Percentiles rank a stretch among this genome's conserved stretches.
These are phyloP conservation scores for Gossypium stocksii DNA, from an alignment of 345 rosid genomes.

Conservation along the genomic window DNA sequence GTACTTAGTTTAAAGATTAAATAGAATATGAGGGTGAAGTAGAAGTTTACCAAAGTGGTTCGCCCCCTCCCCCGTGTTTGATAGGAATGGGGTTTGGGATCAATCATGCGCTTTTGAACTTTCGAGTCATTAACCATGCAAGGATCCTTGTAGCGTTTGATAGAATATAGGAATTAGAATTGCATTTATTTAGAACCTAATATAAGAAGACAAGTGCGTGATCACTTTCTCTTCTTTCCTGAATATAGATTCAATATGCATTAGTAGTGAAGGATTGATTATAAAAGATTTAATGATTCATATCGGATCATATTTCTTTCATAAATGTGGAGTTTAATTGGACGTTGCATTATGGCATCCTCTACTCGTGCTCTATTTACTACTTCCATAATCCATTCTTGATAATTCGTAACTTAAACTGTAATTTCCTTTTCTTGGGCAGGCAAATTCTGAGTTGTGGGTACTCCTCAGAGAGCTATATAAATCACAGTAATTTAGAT, in stretches of 20 bases:
- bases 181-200: background rate
- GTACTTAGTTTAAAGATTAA: background rate
- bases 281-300: no score
- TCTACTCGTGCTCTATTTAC: background rate
- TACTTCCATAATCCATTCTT: background rate
- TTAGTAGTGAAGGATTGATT: background rate
- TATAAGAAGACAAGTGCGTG: background rate
- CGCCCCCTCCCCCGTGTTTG: background rate
- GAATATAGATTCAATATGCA: background rate
- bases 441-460: constrained; percentile 23
- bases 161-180: constrained; percentile 1
- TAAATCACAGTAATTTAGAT: constrained; percentile 14
- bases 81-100: background rate
- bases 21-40: background rate
- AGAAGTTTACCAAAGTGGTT: background rate
- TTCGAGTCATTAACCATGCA: background rate
- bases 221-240: background rate
- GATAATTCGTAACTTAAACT: constrained; percentile 1
- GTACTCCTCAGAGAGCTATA: constrained; percentile 16
- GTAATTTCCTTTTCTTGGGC: constrained; percentile 14
- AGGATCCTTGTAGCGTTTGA: background rate
- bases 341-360: background rate
- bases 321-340: background rate
- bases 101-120: background rate
- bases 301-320: background rate